Percentiles rank a stretch among this genome's conserved stretches.
Evolutionary conservation across 108 stramenopile genomes (phyloP).

Genomic region (Epithemia pelagica): DNA sequence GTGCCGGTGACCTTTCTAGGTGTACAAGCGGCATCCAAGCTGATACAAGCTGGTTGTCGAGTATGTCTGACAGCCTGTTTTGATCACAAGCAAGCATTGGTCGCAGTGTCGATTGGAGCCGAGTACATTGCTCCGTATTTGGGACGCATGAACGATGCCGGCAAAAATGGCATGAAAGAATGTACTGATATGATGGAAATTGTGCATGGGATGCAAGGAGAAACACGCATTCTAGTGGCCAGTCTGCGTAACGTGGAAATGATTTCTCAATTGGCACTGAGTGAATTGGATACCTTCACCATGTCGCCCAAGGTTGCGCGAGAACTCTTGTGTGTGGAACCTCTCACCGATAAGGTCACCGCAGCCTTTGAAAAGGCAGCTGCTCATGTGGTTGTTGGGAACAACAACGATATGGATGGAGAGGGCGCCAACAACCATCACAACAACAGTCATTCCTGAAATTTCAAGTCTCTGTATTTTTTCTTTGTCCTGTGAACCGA

Average conservation of each 20-base stretch:
- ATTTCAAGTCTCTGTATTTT: too few species aligned
- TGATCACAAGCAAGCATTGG: constrained; percentile 47
- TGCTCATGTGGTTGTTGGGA: too few species aligned
- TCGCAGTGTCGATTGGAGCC: constrained; percentile 48
- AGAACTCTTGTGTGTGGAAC: constrained; percentile 36
- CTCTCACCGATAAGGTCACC: constrained; percentile 48
- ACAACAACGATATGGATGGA: too few species aligned
- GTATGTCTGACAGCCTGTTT: constrained; percentile 71
- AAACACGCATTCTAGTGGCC: constrained; percentile 59
- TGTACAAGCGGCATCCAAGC: constrained; percentile 40
- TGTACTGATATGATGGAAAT: constrained; percentile 47
- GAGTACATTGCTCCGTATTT: constrained; percentile 51
- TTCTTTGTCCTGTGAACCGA: too few species aligned
- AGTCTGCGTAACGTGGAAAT: constrained; percentile 41
- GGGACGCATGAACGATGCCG: constrained; percentile 52
- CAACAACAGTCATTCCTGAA: too few species aligned
- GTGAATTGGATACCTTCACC: constrained; percentile 59
- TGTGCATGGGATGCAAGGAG: constrained; percentile 45
- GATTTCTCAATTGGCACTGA: constrained; percentile 26
- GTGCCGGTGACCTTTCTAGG: constrained; percentile 53
- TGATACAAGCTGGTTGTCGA: constrained; percentile 37
- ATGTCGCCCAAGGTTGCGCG: constrained; percentile 51
- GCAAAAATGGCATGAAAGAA: constrained; percentile 54
- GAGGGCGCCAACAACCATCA: too few species aligned
- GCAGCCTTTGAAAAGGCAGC: constrained; percentile 55